Percentiles rank a stretch among this genome's conserved stretches.
Evolutionary conservation across 1,284 basidiomycete genomes (phyloP).

Genomic region (Pholiota adiposa): DNA sequence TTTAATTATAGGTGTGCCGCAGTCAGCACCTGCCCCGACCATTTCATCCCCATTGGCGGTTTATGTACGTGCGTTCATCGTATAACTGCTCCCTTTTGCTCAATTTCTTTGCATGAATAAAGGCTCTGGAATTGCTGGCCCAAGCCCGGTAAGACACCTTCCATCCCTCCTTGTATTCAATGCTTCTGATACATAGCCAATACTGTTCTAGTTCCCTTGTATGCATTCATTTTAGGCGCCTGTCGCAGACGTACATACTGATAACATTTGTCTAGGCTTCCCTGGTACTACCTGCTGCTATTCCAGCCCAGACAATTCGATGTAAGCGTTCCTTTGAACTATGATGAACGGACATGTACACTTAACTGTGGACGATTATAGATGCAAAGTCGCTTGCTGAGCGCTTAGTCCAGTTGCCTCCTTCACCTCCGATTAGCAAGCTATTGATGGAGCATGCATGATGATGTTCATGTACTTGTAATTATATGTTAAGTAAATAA

Average conservation of each 20-base stretch:
- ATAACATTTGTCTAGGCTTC: slow-evolving; percentile 8
- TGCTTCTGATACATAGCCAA: too few species aligned
- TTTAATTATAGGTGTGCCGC: slow-evolving; percentile 16
- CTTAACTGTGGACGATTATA: too few species aligned
- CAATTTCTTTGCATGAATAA: not conserved
- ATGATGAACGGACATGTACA: too few species aligned
- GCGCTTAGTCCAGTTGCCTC: too few species aligned
- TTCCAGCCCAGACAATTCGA: slow-evolving; percentile 19
- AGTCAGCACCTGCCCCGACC: slow-evolving; percentile 17
- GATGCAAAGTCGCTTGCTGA: not conserved
- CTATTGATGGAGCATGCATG: too few species aligned
- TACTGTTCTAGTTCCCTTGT: slow-evolving; percentile 16
- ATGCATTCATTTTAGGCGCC: not conserved
- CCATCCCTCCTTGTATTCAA: not conserved
- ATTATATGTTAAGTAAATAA: too few species aligned
- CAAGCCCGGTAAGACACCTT: slow-evolving; percentile 17
- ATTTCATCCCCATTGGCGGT: slow-evolving; percentile 19
- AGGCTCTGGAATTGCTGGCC: slow-evolving; percentile 27
- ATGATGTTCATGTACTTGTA: too few species aligned
- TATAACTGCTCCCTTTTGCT: not conserved
- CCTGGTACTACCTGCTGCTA: slow-evolving; percentile 27
- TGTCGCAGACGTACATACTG: not conserved
- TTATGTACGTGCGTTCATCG: slow-evolving; percentile 15
- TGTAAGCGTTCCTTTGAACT: slow-evolving; percentile 18
- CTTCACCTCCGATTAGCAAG: too few species aligned